Conservation (phyloP, 257 asterid species). For the Anisodus tanguticus region DNA sequence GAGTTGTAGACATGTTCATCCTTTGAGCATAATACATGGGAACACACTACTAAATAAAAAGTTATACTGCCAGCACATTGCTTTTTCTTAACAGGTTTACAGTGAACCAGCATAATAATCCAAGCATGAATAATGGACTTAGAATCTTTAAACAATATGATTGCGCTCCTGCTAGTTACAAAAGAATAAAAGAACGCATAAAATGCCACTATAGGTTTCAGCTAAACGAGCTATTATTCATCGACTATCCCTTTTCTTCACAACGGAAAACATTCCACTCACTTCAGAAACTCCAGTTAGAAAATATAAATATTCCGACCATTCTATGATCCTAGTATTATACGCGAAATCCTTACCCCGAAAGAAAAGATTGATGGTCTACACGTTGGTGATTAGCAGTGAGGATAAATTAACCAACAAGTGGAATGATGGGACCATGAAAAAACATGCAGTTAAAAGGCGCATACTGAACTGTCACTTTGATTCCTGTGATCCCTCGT, state of each 20-base stretch:
- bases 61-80: background rate
- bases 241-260: constrained; percentile 21
- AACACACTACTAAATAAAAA: background rate
- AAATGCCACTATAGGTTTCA: constrained; percentile 20
- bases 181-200: constrained; percentile 27
- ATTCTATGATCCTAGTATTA: constrained; percentile 28
- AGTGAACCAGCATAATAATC: background rate
- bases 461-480: background rate
- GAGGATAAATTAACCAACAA: background rate
- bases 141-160: constrained; percentile 26
- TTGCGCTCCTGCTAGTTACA: constrained; percentile 13
- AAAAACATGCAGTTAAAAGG: constrained; percentile 12
- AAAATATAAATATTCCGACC: constrained; percentile 14
- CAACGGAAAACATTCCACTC: background rate
- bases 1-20: constrained; percentile 29
- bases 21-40: no score
- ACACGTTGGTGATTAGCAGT: constrained; percentile 15
- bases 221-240: constrained; percentile 28
- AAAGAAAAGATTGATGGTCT: constrained; percentile 25
- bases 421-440: background rate
- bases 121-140: constrained; percentile 10
- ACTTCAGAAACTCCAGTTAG: constrained; percentile 21
- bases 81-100: background rate
- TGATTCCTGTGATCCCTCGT: constrained; percentile 38
- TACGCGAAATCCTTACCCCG: constrained; percentile 9